Base-by-base conservation (phyloP, 441 rosid genomes). In the Capsella rubella region DNA sequence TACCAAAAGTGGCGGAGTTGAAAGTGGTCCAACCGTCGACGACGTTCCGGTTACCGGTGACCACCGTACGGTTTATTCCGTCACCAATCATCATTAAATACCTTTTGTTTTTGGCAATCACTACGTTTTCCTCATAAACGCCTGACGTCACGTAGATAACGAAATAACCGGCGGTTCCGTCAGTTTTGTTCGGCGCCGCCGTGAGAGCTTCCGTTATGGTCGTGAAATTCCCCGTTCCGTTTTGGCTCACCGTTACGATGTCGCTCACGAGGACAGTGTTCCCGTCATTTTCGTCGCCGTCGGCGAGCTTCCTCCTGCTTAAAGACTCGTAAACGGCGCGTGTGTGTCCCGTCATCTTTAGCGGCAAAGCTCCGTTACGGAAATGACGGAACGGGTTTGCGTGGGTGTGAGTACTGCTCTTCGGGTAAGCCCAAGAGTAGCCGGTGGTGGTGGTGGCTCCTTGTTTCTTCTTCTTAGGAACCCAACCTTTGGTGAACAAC, bases 11-110 rank as follows among this genome's bases (percentile, higher is more conserved):
- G 15, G 97, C 95, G 35, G 98, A 95, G 67, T 91, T 87, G 79
- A 92, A 95, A 21, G 98, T 95, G 45, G 96, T 90, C 98, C 92
- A 95, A 7, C 93, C 95, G 53, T 92, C 98, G 8, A 75, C 89
- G 8, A 87, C 91, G 66, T 83, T 95, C 4, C 90, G 91, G 73
- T 92, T 92, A 49, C 99, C 98, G 5, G 97, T 89, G 47, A 95
- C 84, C 15, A 92, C 61, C 3, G 98, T 95, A 61, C 74, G 88
- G 69, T 89, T 89, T 52, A 95, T 92, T 15, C 99, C 99, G 4
- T 85, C 99, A 14, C 99, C 99, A 7, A 92, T 78, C 74, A 95
- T 92, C 96, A 92, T 89, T 31, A 95, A 76, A 51, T 86, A 86
- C 16, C 62, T 81, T 80, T 92, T 95, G 47, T 77, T 89, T 84